phyloP scores from a whole-genome alignment of 2,329 filamentous ascomycete genomes.

The Lecanosticta acicola region DNA sequence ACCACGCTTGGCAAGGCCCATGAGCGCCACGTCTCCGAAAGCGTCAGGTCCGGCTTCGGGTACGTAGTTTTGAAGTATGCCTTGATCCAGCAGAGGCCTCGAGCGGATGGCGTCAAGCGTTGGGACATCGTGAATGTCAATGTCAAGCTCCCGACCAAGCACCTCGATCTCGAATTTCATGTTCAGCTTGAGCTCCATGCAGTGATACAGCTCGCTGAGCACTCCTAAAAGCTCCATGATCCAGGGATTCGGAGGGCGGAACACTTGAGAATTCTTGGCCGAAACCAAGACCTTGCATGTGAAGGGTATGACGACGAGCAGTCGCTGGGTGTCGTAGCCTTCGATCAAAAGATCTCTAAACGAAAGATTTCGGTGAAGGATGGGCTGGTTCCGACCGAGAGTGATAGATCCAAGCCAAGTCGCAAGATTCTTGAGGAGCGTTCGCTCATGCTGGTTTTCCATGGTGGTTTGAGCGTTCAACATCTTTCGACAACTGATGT shows the following conservation, averaged over 20 bases:
- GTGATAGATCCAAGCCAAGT: slow-evolving; percentile 91
- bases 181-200: slow-evolving; percentile 88
- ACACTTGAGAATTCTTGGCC: slow-evolving; percentile 77
- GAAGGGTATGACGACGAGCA: slow-evolving; percentile 91
- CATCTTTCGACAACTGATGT: slow-evolving; percentile 75
- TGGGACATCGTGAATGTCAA: slow-evolving; percentile 90
- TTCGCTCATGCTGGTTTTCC: slow-evolving; percentile 75
- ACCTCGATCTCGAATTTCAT: slow-evolving; percentile 99
- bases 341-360: slow-evolving; percentile 95
- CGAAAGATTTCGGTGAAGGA: slow-evolving; percentile 92
- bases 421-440: slow-evolving; percentile 86
- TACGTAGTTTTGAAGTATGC: slow-evolving; percentile 35
- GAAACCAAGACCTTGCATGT: slow-evolving; percentile 93
- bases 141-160: slow-evolving; percentile 80
- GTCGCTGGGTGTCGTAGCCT: slow-evolving; percentile 83
- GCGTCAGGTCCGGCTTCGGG: slow-evolving; percentile 56
- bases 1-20: slow-evolving; percentile 57
- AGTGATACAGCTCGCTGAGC: slow-evolving; percentile 88
- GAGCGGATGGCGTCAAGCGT: slow-evolving; percentile 82
- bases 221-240: slow-evolving; percentile 91
- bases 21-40: slow-evolving; percentile 72
- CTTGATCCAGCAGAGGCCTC: slow-evolving; percentile 44
- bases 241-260: slow-evolving; percentile 94
- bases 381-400: slow-evolving; percentile 86
- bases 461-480: slow-evolving; percentile 85